Evolutionary conservation across 257 asterid species (phyloP), one percentile per base, ranked within the genome.

Genomic region (Solanum pennellii): DNA sequence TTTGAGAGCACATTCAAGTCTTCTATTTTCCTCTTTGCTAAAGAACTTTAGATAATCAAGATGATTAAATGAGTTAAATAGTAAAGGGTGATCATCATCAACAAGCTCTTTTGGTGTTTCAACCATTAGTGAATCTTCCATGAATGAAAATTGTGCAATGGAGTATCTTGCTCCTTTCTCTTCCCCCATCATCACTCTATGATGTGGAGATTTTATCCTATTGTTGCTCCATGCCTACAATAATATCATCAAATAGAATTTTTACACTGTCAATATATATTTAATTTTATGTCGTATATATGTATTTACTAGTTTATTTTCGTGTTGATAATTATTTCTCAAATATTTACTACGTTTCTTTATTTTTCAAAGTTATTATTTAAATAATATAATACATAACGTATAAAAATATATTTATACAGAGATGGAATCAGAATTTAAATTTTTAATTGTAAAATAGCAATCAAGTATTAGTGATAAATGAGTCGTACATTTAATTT

Each of bases 211-310:
- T 37, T 88, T 87, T 91, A 95, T 95, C 88, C 94, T 90, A 9
- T 91, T 82, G 44, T 94, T 94, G 94, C 98, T 93, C 98, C 98
- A 94, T 23, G 95, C 98, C 98, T 95, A 84, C 0, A 71, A 71
- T 21, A 86, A 16, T 21, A 39, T 12, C 56, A 35, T 12, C 56
- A 45, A 68, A 44, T 27, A 77, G 13, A 68, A 25, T 6, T 25
- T 62, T 62, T 25, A 25, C 2, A 1, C 0, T 60, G 8, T 60
- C 13, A 9, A 0, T 18, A 56, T 6, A 9, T 60, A 60, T 23
- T 60, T 60, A 60, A 49, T 42, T 42, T 2, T 60, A 3, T 59
- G 1, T 10, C 20, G 66, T 21, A 52, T 52, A 52, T 52, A 60
- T 60, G 1, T 47, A 47, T 0, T 29, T 23, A 23, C 14, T 23